Percentiles rank a stretch among this genome's conserved stretches.
phyloP scores from a whole-genome alignment of 148 eudicot species.

The Rheum nobile region DNA sequence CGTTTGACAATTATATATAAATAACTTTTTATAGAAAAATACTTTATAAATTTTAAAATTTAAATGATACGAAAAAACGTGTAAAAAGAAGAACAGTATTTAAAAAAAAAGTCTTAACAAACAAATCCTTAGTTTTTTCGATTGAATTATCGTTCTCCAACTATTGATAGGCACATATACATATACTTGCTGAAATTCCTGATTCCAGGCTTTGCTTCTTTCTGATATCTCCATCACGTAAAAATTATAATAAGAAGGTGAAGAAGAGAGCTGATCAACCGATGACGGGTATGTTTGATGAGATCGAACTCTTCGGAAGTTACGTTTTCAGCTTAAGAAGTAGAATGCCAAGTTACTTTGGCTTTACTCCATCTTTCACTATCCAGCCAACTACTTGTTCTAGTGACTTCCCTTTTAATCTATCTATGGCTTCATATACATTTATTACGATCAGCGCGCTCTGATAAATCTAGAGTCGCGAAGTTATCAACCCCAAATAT shows the following conservation, averaged over 20 bases:
- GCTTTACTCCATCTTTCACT: constrained; percentile 2
- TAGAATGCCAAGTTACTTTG: neutral
- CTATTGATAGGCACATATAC: too few species aligned
- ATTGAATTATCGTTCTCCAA: too few species aligned
- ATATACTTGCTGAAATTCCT: too few species aligned
- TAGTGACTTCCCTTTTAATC: constrained; percentile 1
- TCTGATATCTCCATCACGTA: neutral
- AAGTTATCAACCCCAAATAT: neutral
- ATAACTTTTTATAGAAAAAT: too few species aligned
- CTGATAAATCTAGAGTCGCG: neutral
- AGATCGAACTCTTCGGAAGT: neutral
- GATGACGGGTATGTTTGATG: neutral
- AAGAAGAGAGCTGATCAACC: neutral
- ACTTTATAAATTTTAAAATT: too few species aligned
- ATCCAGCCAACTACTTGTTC: neutral
- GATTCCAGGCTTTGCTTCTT: neutral
- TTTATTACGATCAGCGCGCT: neutral
- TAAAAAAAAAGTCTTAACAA: too few species aligned
- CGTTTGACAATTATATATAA: too few species aligned
- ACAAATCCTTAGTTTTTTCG: too few species aligned
- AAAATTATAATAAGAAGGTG: neutral
- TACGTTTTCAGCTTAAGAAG: neutral
- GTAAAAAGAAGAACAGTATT: too few species aligned
- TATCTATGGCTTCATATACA: neutral
- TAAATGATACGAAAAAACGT: too few species aligned